phyloP scores from a whole-genome alignment of 139 green algal genomes.

The Raphidocelis subcapitata region DNA sequence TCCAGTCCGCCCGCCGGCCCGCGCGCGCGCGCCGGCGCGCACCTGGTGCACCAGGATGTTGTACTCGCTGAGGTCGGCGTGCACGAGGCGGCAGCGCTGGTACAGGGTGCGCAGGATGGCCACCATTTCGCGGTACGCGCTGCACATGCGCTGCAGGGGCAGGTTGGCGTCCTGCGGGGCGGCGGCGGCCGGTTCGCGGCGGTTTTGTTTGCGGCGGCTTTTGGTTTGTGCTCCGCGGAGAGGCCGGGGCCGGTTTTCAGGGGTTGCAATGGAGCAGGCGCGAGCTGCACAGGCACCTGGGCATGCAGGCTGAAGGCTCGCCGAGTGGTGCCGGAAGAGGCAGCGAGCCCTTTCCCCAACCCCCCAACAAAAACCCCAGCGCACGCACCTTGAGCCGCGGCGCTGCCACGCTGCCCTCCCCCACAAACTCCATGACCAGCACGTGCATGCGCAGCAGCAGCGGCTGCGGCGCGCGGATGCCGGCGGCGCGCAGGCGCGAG shows the following conservation, averaged over 20 bases:
- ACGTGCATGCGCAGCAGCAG: constrained; percentile 91
- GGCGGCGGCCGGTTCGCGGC: not conserved
- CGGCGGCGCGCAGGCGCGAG: constrained; percentile 47
- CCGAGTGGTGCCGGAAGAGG: too few species aligned
- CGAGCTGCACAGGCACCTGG: too few species aligned
- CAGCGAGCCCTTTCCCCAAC: too few species aligned
- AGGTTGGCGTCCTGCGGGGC: constrained; percentile 76
- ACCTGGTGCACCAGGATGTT: constrained; percentile 90
- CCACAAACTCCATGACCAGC: constrained; percentile 95
- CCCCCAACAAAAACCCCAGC: too few species aligned
- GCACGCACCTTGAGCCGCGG: constrained; percentile 78
- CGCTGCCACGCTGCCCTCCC: constrained; percentile 77
- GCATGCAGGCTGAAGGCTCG: too few species aligned
- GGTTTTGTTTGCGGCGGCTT: not conserved
- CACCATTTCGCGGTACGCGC: constrained; percentile 76
- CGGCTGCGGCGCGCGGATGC: constrained; percentile 81
- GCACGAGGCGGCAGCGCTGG: constrained; percentile 90
- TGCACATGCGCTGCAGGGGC: constrained; percentile 52
- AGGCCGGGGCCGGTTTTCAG: too few species aligned
- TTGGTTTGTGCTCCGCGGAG: too few species aligned
- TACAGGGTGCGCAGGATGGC: constrained; percentile 77
- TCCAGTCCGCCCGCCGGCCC: too few species aligned
- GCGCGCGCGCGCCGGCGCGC: too few species aligned
- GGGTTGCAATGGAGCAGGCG: too few species aligned
- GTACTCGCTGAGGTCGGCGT: constrained; percentile 97